These are phyloP conservation scores for Globisporangium takayamanum DNA, from an alignment of 352 stramenopile genomes.

Conservation along the genomic window DNA sequence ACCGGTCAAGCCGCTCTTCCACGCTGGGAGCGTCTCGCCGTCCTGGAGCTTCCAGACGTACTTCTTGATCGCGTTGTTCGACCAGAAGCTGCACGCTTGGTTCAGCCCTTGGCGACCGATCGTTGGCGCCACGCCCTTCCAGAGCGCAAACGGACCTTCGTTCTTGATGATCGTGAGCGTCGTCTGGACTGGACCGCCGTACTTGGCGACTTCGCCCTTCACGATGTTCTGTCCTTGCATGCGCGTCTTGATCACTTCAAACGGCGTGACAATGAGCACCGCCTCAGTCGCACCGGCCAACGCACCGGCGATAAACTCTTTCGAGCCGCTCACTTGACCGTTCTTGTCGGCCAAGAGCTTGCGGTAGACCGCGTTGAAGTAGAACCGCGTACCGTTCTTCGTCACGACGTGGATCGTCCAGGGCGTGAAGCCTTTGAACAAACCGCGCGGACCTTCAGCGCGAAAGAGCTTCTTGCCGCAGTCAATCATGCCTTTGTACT, in stretches of 20 bases:
- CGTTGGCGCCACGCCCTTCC: conserved; percentile 94
- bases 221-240: conserved; percentile 92
- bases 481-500: conserved; percentile 86
- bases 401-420: conserved; percentile 87
- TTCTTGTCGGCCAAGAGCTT: conserved; percentile 67
- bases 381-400: conserved; percentile 90
- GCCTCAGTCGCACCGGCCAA: conserved; percentile 93
- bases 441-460: conserved; percentile 64
- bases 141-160: conserved; percentile 92
- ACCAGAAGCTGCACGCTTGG: conserved; percentile 98
- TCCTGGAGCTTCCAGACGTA: conserved; percentile 82
- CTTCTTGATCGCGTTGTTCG: conserved; percentile 93
- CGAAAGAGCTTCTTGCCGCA: conserved; percentile 74
- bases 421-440: conserved; percentile 87
- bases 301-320: conserved; percentile 88
- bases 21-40: conserved; percentile 85
- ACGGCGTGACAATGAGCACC: conserved; percentile 95
- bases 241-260: conserved; percentile 98
- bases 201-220: conserved; percentile 79
- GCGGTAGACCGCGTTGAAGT: conserved; percentile 85
- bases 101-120: conserved; percentile 97
- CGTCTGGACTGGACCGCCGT: conserved; percentile 88
- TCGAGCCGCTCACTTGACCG: conserved; percentile 70
- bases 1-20: conserved; percentile 94
- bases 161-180: conserved; percentile 89